Evolutionary conservation across 768 basidiomycete genomes (phyloP).

Genomic region (Mycena haematopus): DNA sequence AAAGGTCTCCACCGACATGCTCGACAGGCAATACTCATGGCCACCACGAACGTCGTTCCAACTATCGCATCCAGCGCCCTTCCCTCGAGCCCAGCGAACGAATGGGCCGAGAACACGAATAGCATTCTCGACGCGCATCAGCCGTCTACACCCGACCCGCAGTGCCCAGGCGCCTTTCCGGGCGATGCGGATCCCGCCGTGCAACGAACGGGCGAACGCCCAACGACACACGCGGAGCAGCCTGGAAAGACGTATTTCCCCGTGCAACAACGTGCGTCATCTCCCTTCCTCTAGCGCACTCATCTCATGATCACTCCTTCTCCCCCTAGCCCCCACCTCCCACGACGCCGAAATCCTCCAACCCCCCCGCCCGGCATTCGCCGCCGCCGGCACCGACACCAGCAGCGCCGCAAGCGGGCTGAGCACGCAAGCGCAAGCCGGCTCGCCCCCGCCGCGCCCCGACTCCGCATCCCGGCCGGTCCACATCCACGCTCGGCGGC

Average conservation of each 20-base stretch:
- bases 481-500: slow-evolving; percentile 2
- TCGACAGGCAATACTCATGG: too few species aligned
- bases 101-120: slow-evolving; percentile 18
- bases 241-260: slow-evolving; percentile 19
- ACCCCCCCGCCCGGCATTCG: background rate
- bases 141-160: background rate
- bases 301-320: background rate
- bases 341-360: background rate
- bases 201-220: slow-evolving; percentile 3
- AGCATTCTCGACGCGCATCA: slow-evolving; percentile 2
- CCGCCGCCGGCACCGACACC: background rate
- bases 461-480: background rate
- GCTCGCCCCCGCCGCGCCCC: slow-evolving; percentile 2
- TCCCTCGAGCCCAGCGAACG: slow-evolving; percentile 15
- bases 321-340: background rate
- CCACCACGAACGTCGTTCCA: slow-evolving; percentile 19
- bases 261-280: background rate
- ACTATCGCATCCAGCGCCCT: slow-evolving; percentile 21
- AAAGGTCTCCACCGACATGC: too few species aligned
- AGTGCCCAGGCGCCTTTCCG: slow-evolving; percentile 1
- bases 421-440: slow-evolving; percentile 21
- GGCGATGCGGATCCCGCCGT: background rate
- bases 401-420: background rate
- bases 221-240: slow-evolving; percentile 19
- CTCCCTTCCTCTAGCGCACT: background rate